Evolutionary conservation across 441 rosid species (phyloP).

Genomic region (Adansonia rubrostipa): DNA sequence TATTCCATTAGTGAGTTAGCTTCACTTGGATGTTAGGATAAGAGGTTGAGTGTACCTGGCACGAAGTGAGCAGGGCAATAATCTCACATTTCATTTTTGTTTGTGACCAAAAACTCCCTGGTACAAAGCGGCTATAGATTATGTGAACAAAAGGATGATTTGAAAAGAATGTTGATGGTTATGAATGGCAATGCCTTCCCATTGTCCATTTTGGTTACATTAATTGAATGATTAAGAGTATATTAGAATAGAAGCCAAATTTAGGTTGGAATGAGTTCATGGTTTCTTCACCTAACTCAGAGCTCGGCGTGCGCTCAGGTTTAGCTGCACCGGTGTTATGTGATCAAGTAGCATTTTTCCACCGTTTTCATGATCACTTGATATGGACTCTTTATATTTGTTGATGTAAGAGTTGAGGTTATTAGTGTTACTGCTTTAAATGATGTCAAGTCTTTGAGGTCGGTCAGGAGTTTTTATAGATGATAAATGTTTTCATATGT

Average conservation of each 20-base stretch:
- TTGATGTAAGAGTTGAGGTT: conserved; percentile 5
- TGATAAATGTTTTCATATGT: background rate
- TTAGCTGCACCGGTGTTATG: background rate
- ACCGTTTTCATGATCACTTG: background rate
- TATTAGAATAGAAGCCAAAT: background rate
- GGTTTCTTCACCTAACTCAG: background rate
- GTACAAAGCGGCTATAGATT: background rate
- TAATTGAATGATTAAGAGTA: background rate
- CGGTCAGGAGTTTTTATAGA: background rate
- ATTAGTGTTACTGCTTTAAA: background rate
- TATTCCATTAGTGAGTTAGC: conserved; percentile 8
- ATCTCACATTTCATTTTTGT: background rate
- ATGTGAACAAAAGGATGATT: background rate
- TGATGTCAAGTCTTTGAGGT: conserved; percentile 1
- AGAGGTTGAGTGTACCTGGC: background rate
- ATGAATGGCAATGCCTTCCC: background rate
- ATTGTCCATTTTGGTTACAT: too few species aligned
- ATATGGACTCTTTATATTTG: background rate
- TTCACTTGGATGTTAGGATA: background rate
- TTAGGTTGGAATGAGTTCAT: background rate
- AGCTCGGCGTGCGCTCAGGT: background rate
- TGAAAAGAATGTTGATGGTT: background rate
- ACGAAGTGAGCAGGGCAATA: background rate
- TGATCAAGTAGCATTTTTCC: background rate
- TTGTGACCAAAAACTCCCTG: background rate